Conservation (phyloP, 768 basidiomycete genomes). For the Mycena galopus region DNA sequence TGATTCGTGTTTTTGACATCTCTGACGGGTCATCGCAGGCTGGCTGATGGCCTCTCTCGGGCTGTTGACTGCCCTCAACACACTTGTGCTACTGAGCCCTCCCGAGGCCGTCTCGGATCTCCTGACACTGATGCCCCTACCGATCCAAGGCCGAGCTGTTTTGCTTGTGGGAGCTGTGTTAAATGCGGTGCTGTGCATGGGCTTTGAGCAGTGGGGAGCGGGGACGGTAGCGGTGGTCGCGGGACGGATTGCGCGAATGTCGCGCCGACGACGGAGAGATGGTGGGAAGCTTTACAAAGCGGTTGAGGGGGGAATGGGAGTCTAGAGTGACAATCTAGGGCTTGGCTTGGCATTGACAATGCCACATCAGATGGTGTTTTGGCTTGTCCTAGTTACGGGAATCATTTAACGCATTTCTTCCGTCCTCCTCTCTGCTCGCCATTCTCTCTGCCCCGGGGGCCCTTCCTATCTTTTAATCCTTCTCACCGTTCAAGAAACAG, state of each 20-base stretch:
- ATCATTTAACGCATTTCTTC: conserved; percentile 6
- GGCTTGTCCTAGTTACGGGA: not conserved
- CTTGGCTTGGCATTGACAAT: conserved; percentile 34
- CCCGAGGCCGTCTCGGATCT: conserved; percentile 68
- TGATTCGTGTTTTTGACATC: conserved; percentile 16
- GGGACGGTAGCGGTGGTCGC: conserved; percentile 67
- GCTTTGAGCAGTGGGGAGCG: conserved; percentile 85
- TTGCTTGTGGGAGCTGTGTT: conserved; percentile 75
- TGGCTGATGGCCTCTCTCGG: conserved; percentile 86
- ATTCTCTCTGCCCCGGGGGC: conserved; percentile 56
- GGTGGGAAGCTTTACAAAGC: conserved; percentile 89
- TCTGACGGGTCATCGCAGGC: conserved; percentile 55
- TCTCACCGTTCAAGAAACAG: conserved; percentile 48
- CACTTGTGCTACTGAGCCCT: conserved; percentile 82
- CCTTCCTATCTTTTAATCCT: conserved; percentile 59
- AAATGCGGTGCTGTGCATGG: conserved; percentile 80
- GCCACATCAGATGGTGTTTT: conserved; percentile 17
- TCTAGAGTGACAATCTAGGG: conserved; percentile 12
- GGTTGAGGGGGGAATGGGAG: conserved; percentile 79
- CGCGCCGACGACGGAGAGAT: conserved; percentile 67
- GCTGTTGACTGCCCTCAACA: conserved; percentile 77
- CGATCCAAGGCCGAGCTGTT: conserved; percentile 73
- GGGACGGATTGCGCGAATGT: conserved; percentile 78
- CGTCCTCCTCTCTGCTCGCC: conserved; percentile 43
- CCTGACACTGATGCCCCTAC: conserved; percentile 84